Evolutionary conservation across 2,329 filamentous ascomycete genomes (phyloP).

Genomic region (Anthostomella pinea): DNA sequence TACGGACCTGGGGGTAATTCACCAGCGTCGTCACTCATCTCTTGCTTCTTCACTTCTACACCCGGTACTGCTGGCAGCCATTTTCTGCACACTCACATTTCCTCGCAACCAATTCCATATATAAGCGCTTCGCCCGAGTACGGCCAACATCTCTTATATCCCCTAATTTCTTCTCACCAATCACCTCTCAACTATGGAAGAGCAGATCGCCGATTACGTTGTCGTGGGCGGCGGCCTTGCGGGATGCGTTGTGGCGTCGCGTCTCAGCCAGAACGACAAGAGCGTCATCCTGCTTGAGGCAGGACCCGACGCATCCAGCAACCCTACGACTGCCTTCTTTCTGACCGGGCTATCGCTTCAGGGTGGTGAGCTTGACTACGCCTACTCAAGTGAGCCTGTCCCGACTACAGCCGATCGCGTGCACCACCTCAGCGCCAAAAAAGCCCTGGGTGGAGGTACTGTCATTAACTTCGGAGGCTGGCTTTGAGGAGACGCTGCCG

Average conservation of each 20-base stretch:
- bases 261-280: conserved; percentile 19
- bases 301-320: conserved; percentile 20
- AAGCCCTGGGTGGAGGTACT: conserved; percentile 25
- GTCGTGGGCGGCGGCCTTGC: conserved; percentile 27
- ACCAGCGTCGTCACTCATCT: too few species aligned
- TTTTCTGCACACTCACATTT: too few species aligned
- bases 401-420: conserved; percentile 12
- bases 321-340: conserved; percentile 18
- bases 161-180: too few species aligned
- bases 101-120: too few species aligned
- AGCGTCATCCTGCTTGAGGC: conserved; percentile 25
- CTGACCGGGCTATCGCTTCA: conserved; percentile 22
- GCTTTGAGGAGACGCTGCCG: conserved; percentile 24
- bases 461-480: conserved; percentile 28
- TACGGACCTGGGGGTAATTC: too few species aligned
- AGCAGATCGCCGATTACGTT: conserved; percentile 22
- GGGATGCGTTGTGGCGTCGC: conserved; percentile 24
- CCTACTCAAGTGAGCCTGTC: conserved; percentile 22
- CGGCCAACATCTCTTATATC: too few species aligned
- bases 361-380: conserved; percentile 23
- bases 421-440: conserved; percentile 19
- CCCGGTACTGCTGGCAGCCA: too few species aligned
- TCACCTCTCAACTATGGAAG: too few species aligned
- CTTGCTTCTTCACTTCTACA: too few species aligned
- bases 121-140: too few species aligned